Conservation (phyloP, 1,284 basidiomycete species). For the Puccinia novopanici region DNA sequence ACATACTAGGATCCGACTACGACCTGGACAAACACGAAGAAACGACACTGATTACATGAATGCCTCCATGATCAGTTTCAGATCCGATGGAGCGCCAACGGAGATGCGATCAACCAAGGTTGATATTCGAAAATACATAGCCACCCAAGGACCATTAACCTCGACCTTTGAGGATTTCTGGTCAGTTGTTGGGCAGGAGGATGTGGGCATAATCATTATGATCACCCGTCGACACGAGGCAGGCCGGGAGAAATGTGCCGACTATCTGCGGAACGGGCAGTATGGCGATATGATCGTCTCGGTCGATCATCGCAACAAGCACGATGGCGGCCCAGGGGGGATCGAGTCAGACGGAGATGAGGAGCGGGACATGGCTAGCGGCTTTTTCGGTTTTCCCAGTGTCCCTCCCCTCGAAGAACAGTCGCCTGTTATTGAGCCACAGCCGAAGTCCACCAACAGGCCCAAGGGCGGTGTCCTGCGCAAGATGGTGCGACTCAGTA, state of each 20-base stretch:
- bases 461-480: constrained; percentile 52
- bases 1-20: constrained; percentile 64
- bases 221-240: constrained; percentile 89
- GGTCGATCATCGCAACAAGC: no score
- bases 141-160: constrained; percentile 90
- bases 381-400: constrained; percentile 56
- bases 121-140: constrained; percentile 80
- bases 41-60: constrained; percentile 77
- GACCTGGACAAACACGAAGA: not conserved
- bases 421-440: not conserved
- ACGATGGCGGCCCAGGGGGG: no score
- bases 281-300: no score
- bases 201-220: constrained; percentile 68
- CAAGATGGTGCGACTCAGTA: constrained; percentile 53
- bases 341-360: no score
- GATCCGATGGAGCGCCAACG: constrained; percentile 1
- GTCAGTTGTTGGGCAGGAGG: constrained; percentile 69
- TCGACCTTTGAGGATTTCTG: constrained; percentile 91
- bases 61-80: constrained; percentile 82
- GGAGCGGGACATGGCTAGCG: constrained; percentile 60
- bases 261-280: no score
- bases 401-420: not conserved
- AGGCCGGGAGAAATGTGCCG: constrained; percentile 82
- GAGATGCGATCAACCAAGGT: no score
- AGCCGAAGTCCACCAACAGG: not conserved